Evolutionary conservation across 331 rosid species (phyloP).

Genomic region (Prunus yedoensis): DNA sequence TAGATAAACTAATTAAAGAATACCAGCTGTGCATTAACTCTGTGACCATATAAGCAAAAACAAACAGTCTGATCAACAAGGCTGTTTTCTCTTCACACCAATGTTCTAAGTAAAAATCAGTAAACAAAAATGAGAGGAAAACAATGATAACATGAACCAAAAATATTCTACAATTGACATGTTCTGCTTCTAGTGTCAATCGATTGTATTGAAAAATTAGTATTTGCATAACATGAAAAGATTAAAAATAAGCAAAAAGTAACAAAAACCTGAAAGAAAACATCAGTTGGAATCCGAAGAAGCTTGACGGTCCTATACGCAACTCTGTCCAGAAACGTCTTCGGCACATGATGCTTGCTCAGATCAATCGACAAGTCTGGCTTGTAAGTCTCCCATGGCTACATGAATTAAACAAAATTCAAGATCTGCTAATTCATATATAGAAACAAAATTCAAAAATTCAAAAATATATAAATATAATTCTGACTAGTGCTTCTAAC

Average conservation of each 20-base stretch:
- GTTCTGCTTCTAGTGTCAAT: background rate
- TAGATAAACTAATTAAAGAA: background rate
- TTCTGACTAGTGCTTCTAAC: slow-evolving; percentile 15
- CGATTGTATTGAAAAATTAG: background rate
- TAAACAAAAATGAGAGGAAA: background rate
- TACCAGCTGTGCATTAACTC: background rate
- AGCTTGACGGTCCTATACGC: slow-evolving; percentile 70
- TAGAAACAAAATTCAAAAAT: background rate
- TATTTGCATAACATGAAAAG: background rate
- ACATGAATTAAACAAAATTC: slow-evolving; percentile 10
- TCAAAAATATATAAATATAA: background rate
- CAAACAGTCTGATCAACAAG: background rate
- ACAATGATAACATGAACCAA: background rate
- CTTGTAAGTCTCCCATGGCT: slow-evolving; percentile 71
- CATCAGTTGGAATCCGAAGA: slow-evolving; percentile 64
- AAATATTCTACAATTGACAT: background rate
- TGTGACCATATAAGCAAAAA: background rate
- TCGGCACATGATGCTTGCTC: slow-evolving; percentile 69
- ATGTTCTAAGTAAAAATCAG: background rate
- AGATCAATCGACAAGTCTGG: slow-evolving; percentile 61
- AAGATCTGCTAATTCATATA: background rate
- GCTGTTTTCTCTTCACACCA: background rate
- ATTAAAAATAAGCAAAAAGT: background rate
- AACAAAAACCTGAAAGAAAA: slow-evolving; percentile 52
- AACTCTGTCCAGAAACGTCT: slow-evolving; percentile 56